Base-by-base conservation (phyloP, 257 asterid genomes). In the Nicotiana attenuata region DNA sequence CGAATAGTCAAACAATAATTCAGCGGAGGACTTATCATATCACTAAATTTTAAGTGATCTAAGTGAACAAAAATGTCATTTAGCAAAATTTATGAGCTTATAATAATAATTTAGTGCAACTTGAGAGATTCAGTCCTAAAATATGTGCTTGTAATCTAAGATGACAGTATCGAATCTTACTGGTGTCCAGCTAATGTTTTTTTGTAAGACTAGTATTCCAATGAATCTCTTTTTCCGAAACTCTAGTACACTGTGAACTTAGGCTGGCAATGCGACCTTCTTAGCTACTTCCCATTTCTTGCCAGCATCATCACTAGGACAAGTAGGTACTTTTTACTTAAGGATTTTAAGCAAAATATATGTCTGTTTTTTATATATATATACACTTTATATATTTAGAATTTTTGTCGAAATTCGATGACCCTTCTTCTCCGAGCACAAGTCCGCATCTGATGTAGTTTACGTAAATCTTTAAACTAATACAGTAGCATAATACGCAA, bases 251-350 rank as follows among this genome's bases (percentile, higher is more conserved):
- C 7, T 71, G 78, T 71, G 60, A 71, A 20, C n/a, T 69, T 69
- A 38, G 57, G 77, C 77, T 69, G 77, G 77, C 77, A n/a, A 17
- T 38, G 33, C 22, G 77, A n/a, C 77, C 45, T 68, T 68, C 56
- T 68, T 53, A n/a, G 77, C 57, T n/a, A n/a, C 41, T 69, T 69
- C 77, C 57, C 31, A 5, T 38, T 41, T 69, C 31, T 38, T 68
- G 55, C 26, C 29, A 68, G 16, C 56, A 38, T n/a, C 31, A 19
- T 35, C 31, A 68, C 19, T 38, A 3, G 3, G n/a, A n/a, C n/a
- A 35, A 5, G 57, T 38, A 69, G 6, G 33, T 55, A 35, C 45
- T 7, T 38, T 38, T 6, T 3, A 38, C 47, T 7, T 38, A 2
- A 7, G 47, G 11, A 0, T 38, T 28, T 29, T 3, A 38, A 8